phyloP scores from a whole-genome alignment of 148 eudicot genomes.

The Hydrangea macrophylla region DNA sequence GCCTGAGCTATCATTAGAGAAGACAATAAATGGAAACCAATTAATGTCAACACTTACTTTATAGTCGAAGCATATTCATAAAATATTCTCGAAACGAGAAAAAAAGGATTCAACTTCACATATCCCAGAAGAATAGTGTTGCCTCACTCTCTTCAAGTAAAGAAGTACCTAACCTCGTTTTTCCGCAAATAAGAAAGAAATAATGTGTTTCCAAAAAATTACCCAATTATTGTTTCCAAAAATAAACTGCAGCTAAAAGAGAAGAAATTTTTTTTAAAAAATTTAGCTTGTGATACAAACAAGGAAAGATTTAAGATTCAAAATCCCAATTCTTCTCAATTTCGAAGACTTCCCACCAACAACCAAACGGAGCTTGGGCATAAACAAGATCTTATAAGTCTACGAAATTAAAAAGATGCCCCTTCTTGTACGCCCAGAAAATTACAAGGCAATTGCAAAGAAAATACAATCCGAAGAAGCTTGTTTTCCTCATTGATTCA shows the following conservation, averaged over 20 bases:
- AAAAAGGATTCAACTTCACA: no score
- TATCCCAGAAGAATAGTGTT: no score
- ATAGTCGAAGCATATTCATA: no score
- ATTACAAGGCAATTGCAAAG: background rate
- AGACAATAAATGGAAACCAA: no score
- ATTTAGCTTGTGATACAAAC: background rate
- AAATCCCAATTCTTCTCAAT: background rate
- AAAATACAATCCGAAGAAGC: background rate
- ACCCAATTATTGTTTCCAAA: background rate
- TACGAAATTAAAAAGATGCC: background rate
- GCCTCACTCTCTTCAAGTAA: no score
- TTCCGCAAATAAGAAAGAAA: no score
- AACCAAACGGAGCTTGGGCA: background rate
- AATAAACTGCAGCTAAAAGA: background rate
- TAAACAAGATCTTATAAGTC: background rate
- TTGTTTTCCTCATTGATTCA: background rate
- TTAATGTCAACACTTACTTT: no score
- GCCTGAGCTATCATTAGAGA: no score
- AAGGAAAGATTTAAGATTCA: background rate
- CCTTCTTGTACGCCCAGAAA: conserved; percentile 3
- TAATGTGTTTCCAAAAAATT: background rate
- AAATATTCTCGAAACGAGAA: no score
- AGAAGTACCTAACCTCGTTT: no score
- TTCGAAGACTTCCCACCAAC: background rate
- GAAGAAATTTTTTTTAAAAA: background rate